Evolutionary conservation across 805 yeast genomes (phyloP).

Genomic region (Millerozyma miso): DNA sequence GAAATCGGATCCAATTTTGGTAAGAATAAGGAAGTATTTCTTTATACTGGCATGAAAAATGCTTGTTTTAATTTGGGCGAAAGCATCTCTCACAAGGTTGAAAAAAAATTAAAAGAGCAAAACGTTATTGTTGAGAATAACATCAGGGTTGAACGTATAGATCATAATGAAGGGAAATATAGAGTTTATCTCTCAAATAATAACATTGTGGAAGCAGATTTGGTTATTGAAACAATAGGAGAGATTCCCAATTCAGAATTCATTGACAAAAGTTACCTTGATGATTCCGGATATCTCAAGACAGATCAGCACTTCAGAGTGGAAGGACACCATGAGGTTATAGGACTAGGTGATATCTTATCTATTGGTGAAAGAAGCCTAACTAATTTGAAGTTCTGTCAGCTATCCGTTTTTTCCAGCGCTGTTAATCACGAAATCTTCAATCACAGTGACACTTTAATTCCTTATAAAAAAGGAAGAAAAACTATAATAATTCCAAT

Average conservation of each 20-base stretch:
- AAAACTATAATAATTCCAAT: conserved; percentile 26
- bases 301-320: conserved; percentile 25
- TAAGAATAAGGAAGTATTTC: conserved; percentile 16
- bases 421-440: conserved; percentile 14
- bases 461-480: conserved; percentile 8
- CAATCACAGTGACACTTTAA: conserved; percentile 6
- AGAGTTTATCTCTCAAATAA: conserved; percentile 16
- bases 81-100: conserved; percentile 10
- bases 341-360: conserved; percentile 35
- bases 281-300: conserved; percentile 23
- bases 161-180: conserved; percentile 2
- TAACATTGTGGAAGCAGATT: conserved; percentile 17
- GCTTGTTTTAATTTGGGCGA: conserved; percentile 15
- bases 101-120: conserved; percentile 11
- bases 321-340: conserved; percentile 19
- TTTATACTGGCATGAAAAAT: conserved; percentile 21
- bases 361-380: conserved; percentile 18
- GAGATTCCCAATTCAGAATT: conserved; percentile 31
- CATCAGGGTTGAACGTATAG: conserved; percentile 5
- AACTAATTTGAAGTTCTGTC: conserved; percentile 23
- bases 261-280: conserved; percentile 19
- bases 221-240: conserved; percentile 24
- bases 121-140: conserved; percentile 23
- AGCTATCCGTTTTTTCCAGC: conserved; percentile 12
- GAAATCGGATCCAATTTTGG: conserved; percentile 25